Conservation (phyloP, 139 green algal species). For the Micractinium sp. region DNA sequence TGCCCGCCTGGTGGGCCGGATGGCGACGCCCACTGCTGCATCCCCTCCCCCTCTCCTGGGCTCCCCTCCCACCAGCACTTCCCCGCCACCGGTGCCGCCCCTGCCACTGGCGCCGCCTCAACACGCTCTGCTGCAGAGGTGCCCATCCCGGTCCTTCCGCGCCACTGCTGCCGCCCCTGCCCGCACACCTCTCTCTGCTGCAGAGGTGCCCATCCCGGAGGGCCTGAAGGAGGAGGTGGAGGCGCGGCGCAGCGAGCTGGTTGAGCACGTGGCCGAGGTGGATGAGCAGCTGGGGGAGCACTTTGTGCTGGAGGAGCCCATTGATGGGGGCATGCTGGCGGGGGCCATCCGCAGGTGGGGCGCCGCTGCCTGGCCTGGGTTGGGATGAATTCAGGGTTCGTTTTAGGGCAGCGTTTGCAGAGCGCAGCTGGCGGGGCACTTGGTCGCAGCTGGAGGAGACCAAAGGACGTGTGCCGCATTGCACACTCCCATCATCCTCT, state of each 20-base stretch:
- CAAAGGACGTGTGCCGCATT: too few species aligned
- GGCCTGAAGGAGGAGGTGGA: slow-evolving; percentile 68
- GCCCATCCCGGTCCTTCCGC: too few species aligned
- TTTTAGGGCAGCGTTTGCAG: too few species aligned
- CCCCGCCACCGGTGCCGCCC: not conserved
- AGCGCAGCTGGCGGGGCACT: too few species aligned
- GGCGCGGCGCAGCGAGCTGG: slow-evolving; percentile 67
- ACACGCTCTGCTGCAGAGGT: too few species aligned
- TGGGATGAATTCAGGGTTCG: too few species aligned
- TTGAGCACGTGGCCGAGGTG: slow-evolving; percentile 82
- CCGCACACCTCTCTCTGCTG: not conserved
- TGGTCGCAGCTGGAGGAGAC: too few species aligned
- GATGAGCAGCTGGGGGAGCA: slow-evolving; percentile 93
- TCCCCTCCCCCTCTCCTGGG: too few species aligned
- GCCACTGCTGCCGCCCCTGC: not conserved
- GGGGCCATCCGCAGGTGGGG: slow-evolving; percentile 72
- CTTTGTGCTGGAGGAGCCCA: slow-evolving; percentile 88
- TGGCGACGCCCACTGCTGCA: too few species aligned
- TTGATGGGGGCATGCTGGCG: slow-evolving; percentile 70
- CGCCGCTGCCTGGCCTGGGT: too few species aligned
- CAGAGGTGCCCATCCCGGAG: slow-evolving; percentile 77
- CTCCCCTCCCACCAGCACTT: not conserved
- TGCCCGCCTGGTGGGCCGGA: too few species aligned
- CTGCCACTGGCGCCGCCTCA: not conserved
- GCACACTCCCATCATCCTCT: too few species aligned